Conservation (phyloP, 768 basidiomycete species). For the Scleroderma citrinum region DNA sequence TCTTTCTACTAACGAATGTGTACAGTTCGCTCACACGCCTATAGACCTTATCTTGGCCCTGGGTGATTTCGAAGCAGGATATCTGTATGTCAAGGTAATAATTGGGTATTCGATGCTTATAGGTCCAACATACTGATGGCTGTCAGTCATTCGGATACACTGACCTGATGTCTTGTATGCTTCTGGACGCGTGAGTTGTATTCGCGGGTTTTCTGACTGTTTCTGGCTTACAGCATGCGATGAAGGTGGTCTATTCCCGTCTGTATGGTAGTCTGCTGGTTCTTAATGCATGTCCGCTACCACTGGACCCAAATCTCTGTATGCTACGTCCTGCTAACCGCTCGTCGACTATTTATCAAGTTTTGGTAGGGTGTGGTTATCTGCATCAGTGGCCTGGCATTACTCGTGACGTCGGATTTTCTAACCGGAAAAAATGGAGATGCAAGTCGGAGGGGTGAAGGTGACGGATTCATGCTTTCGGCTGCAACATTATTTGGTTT, state of each 20-base stretch:
- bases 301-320: conserved; percentile 74
- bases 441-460: conserved; percentile 56
- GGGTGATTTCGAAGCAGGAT: conserved; percentile 78
- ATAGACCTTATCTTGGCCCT: conserved; percentile 66
- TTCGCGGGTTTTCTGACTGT: background rate
- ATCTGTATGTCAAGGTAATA: conserved; percentile 60
- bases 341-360: background rate
- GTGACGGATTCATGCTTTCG: conserved; percentile 78
- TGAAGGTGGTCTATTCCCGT: conserved; percentile 75
- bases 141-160: conserved; percentile 69
- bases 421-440: conserved; percentile 64
- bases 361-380: conserved; percentile 53
- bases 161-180: conserved; percentile 75
- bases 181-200: conserved; percentile 62
- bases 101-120: background rate
- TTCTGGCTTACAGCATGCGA: background rate
- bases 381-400: conserved; percentile 61
- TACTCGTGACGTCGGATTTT: conserved; percentile 70
- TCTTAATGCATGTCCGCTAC: conserved; percentile 66
- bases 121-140: background rate
- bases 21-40: conserved; percentile 1
- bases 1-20: conserved; percentile 8
- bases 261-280: conserved; percentile 68
- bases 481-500: conserved; percentile 77
- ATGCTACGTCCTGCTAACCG: conserved; percentile 12